Base-by-base conservation (phyloP, 768 basidiomycete species). In the Hygrocybe coccinea region DNA sequence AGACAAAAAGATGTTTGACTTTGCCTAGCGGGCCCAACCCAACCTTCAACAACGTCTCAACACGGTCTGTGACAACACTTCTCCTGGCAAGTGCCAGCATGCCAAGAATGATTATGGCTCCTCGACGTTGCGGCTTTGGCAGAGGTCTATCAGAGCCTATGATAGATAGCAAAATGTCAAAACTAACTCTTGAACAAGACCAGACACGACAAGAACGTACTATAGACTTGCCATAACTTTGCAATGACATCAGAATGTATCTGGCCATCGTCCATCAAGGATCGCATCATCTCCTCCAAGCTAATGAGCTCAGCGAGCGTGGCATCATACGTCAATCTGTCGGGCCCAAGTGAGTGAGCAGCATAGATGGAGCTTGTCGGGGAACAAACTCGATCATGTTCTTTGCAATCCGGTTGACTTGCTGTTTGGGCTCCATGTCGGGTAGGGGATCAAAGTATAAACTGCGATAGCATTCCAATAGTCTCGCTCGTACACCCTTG, bases 161-260 rank as follows among this genome's bases (percentile, higher is more conserved):
- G 3, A 22, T 24, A 53, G 24, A 36, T 15, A 15, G 21, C 25
- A 34, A 38, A 35, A 14, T n/a, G 21, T 21, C 11, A 7, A 14
- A 25, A 3, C 33, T n/a, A 3, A n/a, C 14, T 3, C n/a, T 24
- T 9, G 11, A 21, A 44, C 24, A 22, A 55, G 48, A 21, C n/a
- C 8, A 37, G 10, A 43, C 52, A 36, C 37, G 29, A 15, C 5
- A 25, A 15, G 22, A 41, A 74, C 89, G 64, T 64, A 94, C 95
- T 87, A 68, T 98, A 99, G 24, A 95, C 90, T 62, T 93, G 88
- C 97, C 97, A 99, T 1, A 99, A 79, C 74, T 92, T 95, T 41
- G 82, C 76, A 60, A 94, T 84, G 44, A 98, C 87, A 55, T 97
- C 94, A 3, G 75, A 68, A 62, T 93, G 88, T 17, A 99, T 81